Conservation (phyloP, 192 early-diverging fungal genomes). For the Coemansia sp. region DNA sequence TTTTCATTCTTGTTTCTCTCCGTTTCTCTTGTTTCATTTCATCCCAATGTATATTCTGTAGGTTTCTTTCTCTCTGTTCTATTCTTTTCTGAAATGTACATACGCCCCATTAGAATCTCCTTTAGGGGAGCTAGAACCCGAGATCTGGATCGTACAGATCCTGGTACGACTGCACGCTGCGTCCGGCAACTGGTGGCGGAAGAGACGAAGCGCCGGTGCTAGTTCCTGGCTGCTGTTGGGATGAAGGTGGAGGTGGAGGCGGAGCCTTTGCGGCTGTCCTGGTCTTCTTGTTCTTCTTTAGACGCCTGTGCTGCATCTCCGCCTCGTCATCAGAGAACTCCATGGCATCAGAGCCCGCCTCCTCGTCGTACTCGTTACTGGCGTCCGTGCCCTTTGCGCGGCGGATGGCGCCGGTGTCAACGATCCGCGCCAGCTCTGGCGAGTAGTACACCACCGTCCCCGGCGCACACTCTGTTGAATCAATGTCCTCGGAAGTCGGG, state of each 20-base stretch:
- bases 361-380: constrained; percentile 91
- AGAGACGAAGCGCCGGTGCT: neutral
- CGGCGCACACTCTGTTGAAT: constrained; percentile 36
- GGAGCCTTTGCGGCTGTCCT: neutral
- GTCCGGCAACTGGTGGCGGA: constrained; percentile 16
- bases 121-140: constrained; percentile 25
- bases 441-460: constrained; percentile 66
- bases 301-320: constrained; percentile 63
- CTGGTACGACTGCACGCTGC: constrained; percentile 43
- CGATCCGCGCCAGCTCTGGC: constrained; percentile 62
- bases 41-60: no score
- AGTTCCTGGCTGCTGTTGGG: neutral
- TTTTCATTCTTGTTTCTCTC: neutral
- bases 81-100: constrained; percentile 1
- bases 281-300: constrained; percentile 41
- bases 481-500: constrained; percentile 63
- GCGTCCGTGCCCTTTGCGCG: constrained; percentile 83
- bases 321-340: constrained; percentile 97
- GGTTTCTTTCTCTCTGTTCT: constrained; percentile 7
- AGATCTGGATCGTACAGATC: constrained; percentile 45
- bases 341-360: constrained; percentile 75
- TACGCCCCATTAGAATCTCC: neutral
- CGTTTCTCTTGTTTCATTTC: neutral
- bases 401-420: constrained; percentile 66
- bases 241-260: neutral